phyloP scores from a whole-genome alignment of 2,329 filamentous ascomycete genomes.

The Plenodomus tracheiphilus region DNA sequence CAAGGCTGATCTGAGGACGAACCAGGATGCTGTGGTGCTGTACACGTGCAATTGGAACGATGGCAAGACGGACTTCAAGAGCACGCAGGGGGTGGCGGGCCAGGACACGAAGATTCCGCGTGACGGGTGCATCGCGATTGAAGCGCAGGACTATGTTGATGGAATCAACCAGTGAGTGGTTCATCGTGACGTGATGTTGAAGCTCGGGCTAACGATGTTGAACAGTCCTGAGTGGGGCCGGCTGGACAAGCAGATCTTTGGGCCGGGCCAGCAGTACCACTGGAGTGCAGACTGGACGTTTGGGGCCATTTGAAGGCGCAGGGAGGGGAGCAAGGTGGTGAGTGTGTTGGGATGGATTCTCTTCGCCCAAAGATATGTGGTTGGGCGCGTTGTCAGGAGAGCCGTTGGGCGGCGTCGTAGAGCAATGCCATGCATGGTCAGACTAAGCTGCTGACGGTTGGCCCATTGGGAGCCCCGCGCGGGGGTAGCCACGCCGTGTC shows the following conservation, averaged over 20 bases:
- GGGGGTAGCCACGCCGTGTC: background rate
- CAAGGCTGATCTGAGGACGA: constrained; percentile 35
- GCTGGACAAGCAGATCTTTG: constrained; percentile 34
- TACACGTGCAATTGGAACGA: constrained; percentile 44
- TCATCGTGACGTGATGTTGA: constrained; percentile 1
- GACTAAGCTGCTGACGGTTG: background rate
- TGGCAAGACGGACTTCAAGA: constrained; percentile 41
- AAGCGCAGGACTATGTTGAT: constrained; percentile 40
- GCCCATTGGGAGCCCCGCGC: constrained; percentile 13
- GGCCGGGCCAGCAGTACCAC: constrained; percentile 38
- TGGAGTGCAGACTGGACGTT: constrained; percentile 40
- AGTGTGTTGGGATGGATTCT: background rate
- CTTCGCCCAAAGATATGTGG: background rate
- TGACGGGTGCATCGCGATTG: constrained; percentile 40
- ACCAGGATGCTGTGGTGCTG: constrained; percentile 39
- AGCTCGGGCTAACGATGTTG: constrained; percentile 19
- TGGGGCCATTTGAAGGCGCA: constrained; percentile 22
- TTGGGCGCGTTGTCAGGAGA: background rate
- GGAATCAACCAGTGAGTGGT: constrained; percentile 42
- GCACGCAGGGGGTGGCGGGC: constrained; percentile 31
- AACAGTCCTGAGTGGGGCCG: constrained; percentile 41
- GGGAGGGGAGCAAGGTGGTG: background rate
- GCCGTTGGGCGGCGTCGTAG: constrained; percentile 1
- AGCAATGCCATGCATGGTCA: background rate
- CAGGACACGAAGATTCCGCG: constrained; percentile 38